These are phyloP conservation scores for Blechomonas ayalai DNA, from an alignment of 208 protist species.

Conservation along the genomic window DNA sequence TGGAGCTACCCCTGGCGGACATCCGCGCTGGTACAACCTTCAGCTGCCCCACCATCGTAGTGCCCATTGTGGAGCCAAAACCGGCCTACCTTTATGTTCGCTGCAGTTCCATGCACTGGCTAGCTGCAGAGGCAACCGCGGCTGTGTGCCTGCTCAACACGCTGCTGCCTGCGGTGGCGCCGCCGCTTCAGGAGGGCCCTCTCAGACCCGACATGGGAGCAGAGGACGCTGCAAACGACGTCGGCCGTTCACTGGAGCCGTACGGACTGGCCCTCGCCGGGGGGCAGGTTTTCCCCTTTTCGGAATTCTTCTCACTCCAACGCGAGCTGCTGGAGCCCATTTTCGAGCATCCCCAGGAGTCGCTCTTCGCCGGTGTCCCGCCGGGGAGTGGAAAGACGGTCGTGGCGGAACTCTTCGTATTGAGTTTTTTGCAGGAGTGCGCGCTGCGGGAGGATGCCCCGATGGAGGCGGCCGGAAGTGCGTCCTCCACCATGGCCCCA, in stretches of 20 bases:
- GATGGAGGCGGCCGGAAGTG: background rate
- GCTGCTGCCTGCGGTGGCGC: conserved; percentile 71
- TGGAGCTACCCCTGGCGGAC: conserved; percentile 81
- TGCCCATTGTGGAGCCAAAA: conserved; percentile 96
- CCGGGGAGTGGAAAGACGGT: conserved; percentile 94
- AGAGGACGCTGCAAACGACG: conserved; percentile 61
- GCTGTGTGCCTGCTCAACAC: conserved; percentile 95
- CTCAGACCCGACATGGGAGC: conserved; percentile 40
- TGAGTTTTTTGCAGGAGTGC: conserved; percentile 67
- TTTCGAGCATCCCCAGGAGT: conserved; percentile 91
- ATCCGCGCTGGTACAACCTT: conserved; percentile 69
- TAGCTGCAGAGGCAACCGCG: conserved; percentile 48
- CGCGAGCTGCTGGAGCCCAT: conserved; percentile 90
- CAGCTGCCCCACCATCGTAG: conserved; percentile 85
- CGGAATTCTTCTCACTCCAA: conserved; percentile 94
- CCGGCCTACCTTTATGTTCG: conserved; percentile 95
- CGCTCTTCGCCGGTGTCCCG: conserved; percentile 94
- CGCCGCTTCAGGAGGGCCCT: conserved; percentile 60
- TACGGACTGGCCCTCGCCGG: conserved; percentile 76
- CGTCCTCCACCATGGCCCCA: background rate
- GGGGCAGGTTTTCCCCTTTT: conserved; percentile 88
- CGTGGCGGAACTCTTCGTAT: conserved; percentile 79
- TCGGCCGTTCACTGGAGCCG: conserved; percentile 56
- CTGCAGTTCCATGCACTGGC: conserved; percentile 88
- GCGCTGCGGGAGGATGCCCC: conserved; percentile 22